phyloP scores from a whole-genome alignment of 805 yeast genomes.

The Starmera quercuum region DNA sequence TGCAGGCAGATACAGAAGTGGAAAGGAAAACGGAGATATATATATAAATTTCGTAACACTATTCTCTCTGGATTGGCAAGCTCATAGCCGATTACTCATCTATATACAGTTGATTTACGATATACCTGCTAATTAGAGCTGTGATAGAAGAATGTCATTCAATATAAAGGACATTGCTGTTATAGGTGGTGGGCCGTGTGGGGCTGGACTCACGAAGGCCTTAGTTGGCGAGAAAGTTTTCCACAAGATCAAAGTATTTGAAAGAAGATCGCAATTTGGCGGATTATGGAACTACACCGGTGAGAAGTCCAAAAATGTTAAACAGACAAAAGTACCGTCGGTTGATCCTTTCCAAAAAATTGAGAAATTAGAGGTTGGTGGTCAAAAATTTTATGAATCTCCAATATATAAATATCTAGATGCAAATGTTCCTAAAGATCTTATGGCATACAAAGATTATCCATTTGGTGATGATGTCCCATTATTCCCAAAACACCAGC shows the following conservation, averaged over 20 bases:
- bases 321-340: slow-evolving; percentile 20
- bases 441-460: slow-evolving; percentile 58
- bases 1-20: no score
- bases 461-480: slow-evolving; percentile 42
- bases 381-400: slow-evolving; percentile 33
- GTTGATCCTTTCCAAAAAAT: slow-evolving; percentile 16
- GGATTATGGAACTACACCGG: slow-evolving; percentile 66
- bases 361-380: slow-evolving; percentile 11
- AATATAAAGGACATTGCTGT: slow-evolving; percentile 39
- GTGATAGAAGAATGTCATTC: background rate
- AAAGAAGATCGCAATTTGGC: slow-evolving; percentile 52
- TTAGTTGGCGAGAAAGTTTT: slow-evolving; percentile 42
- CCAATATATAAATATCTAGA: slow-evolving; percentile 62
- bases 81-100: no score
- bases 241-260: slow-evolving; percentile 47
- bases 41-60: no score
- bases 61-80: no score
- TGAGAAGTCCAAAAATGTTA: slow-evolving; percentile 5
- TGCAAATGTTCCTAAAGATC: slow-evolving; percentile 55
- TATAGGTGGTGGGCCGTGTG: slow-evolving; percentile 76
- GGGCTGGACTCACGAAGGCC: slow-evolving; percentile 59
- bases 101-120: no score
- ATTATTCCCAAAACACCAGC: slow-evolving; percentile 50
- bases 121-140: no score
- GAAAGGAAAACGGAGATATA: no score